Evolutionary conservation across 2,329 filamentous ascomycete species (phyloP).

Genomic region (Laburnicola sp.): DNA sequence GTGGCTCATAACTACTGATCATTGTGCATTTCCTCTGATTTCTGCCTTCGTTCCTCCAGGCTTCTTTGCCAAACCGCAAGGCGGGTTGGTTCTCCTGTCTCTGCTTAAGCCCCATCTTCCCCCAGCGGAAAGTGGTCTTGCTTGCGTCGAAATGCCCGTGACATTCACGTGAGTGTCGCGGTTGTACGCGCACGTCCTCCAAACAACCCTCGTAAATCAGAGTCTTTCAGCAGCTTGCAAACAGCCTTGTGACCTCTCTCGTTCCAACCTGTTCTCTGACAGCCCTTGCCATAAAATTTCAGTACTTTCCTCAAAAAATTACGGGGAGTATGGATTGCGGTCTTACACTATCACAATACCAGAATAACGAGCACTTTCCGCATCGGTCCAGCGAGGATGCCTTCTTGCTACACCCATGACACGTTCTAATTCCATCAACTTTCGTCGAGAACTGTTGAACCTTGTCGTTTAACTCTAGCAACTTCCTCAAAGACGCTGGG

Average conservation of each 20-base stretch:
- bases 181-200: too few species aligned
- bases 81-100: too few species aligned
- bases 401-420: constrained; percentile 24
- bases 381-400: constrained; percentile 16
- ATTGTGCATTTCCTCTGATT: too few species aligned
- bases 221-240: constrained; percentile 20
- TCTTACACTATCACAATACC: constrained; percentile 27
- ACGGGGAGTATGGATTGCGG: constrained; percentile 9
- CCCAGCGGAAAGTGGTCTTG: too few species aligned
- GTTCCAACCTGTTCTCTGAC: constrained; percentile 20
- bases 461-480: constrained; percentile 19
- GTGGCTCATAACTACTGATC: too few species aligned
- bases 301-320: constrained; percentile 11
- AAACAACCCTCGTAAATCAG: constrained; percentile 21
- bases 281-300: constrained; percentile 17
- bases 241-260: constrained; percentile 21
- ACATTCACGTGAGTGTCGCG: too few species aligned
- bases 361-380: constrained; percentile 24
- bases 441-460: constrained; percentile 18
- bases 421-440: constrained; percentile 21
- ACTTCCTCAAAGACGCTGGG: constrained; percentile 20
- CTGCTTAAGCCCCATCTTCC: too few species aligned
- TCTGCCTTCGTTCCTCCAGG: too few species aligned
- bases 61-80: too few species aligned
- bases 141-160: too few species aligned